Evolutionary conservation across 1,284 basidiomycete species (phyloP), one percentile per base, ranked within the genome.

Genomic region (Flammula alnicola): DNA sequence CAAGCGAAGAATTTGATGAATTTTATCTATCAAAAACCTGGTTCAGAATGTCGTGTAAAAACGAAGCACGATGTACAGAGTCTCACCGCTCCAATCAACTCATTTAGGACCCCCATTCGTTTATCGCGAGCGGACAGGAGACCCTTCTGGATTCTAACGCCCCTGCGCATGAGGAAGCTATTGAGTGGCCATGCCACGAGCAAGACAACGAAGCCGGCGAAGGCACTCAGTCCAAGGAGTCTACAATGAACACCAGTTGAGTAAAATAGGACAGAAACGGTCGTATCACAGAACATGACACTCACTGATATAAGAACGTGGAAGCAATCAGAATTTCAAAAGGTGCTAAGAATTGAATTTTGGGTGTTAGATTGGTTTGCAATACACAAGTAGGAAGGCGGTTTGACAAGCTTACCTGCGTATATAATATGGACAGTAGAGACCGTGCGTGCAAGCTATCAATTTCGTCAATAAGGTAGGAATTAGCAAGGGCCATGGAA

Each of bases 1-100:
- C 89, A 91, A 3, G 88, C 88, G 54, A 91, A 91, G 70, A 92
- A 90, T 61, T 94, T 94, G 74, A 94, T 88, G 62, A 93, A 91
- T 62, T 90, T 91, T 55, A 90, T 74, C 71, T 82, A n/a, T n/a
- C n/a, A n/a, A 55, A 31, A 46, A 14, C 37, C 20, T 23, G 12
- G 42, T 19, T 27, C 11, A 11, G 32, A 41, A 11, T 44, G n/a
- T 19, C 25, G 14, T 11, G 35, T 23, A 9, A 19, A 1, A 16
- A 14, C 29, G 52, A 14, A 20, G 26, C 23, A 26, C 23, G 47
- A 22, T 26, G 25, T 25, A 27, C 49, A 38, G 38, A 33, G 16
- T 65, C 76, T 22, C 52, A 86, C 83, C 3, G 86, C 84, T 26
- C 82, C 74, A 46, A 95, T 88, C 12, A 98, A 75, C 67, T 98